Base-by-base conservation (phyloP, 768 basidiomycete species). In the Boletellus sp. region DNA sequence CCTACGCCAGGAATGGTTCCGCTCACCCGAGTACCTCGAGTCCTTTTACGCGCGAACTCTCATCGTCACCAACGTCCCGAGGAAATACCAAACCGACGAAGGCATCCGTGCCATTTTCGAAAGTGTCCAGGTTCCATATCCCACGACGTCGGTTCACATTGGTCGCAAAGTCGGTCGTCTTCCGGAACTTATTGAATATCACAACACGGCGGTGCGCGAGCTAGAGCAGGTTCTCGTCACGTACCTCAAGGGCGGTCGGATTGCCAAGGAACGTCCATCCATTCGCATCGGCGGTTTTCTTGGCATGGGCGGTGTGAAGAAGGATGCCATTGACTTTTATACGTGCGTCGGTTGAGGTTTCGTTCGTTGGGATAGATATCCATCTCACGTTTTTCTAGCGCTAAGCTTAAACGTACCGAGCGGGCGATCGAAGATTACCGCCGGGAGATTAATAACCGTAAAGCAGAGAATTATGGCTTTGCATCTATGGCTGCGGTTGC, bases 1-100 rank as follows among this genome's bases (percentile, higher is more conserved):
- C 37, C 81, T 99, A 1, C 86, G 95, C 3, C 77, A 80, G 55
- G 73, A 77, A 31, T 99, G 92, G 89, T 98, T 94, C 75, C 83
- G 87, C 54, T 90, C 88, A 3, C 85, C 89, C 8, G 89, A 90
- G 62, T 94, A 96, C 69, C 77, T 85, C 44, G 78, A 86, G 53
- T 87, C 88, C 2, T 96, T 98, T 76, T 94, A 96, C 63, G 91
- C 94, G 1, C 83, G 96, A 33, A 97, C 95, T 0, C 78, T 99
- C 46, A 83, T 90, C 66, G 78, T 94, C 54, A 81, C 78, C 17
- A 78, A 79, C 53, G 89, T 98, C 8, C 83, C 85, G 19, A 90
- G 83, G 73, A 85, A 85, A 62, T 74, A 77, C 54, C 88, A 94
- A 64, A 84, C 80, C 9, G 96, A 99, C 66, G 81, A 88, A 56